These are phyloP conservation scores for Nidula microcarpa DNA, from an alignment of 768 basidiomycete genomes.

Conservation along the genomic window DNA sequence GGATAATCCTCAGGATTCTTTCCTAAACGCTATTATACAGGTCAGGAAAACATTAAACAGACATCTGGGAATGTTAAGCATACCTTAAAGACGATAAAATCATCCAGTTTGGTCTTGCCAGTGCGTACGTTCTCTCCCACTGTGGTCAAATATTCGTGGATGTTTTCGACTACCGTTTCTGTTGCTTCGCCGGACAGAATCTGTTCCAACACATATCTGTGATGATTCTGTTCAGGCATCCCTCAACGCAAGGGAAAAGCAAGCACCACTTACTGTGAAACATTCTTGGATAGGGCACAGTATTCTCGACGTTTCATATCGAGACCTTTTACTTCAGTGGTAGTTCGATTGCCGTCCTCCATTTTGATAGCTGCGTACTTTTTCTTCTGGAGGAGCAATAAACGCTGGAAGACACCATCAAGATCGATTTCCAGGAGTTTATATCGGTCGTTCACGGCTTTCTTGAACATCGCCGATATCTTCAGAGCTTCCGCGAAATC, in stretches of 20 bases:
- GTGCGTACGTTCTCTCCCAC: conserved; percentile 77
- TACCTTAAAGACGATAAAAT: conserved; percentile 95
- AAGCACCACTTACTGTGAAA: conserved; percentile 71
- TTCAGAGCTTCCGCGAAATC: conserved; percentile 86
- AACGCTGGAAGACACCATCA: conserved; percentile 89
- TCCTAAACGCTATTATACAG: conserved; percentile 71
- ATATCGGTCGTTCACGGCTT: conserved; percentile 94
- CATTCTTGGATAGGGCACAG: conserved; percentile 84
- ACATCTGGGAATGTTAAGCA: conserved; percentile 2
- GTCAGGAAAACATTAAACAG: neutral
- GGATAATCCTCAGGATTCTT: conserved; percentile 98
- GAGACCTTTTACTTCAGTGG: conserved; percentile 90
- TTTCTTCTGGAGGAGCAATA: conserved; percentile 95
- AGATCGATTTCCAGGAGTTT: conserved; percentile 95
- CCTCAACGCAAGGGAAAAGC: neutral
- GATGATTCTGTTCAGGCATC: neutral
- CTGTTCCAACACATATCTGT: conserved; percentile 83
- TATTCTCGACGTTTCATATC: conserved; percentile 99
- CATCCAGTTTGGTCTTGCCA: conserved; percentile 81
- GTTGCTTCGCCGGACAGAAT: conserved; percentile 90
- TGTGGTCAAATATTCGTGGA: conserved; percentile 85
- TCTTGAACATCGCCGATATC: conserved; percentile 92
- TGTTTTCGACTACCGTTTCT: conserved; percentile 83
- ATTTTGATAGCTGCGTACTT: conserved; percentile 98
- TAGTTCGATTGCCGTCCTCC: conserved; percentile 74